Evolutionary conservation across 176 grass and related monocot genomes (phyloP), one percentile per base, ranked within the genome.

Genomic region (Dactylis glomerata): DNA sequence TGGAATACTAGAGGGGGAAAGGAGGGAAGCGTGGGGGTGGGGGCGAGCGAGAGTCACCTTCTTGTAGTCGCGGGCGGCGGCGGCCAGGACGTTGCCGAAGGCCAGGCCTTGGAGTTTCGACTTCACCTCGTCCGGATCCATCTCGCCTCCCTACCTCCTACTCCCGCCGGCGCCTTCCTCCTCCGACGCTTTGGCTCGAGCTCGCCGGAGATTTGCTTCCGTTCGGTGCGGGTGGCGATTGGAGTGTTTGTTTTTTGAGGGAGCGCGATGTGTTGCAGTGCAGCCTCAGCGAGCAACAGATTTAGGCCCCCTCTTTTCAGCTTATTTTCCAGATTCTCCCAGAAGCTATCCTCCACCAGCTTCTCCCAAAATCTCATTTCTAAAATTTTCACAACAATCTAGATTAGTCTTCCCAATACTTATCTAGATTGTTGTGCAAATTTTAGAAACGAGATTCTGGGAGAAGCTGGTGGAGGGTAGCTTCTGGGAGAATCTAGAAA

Each of bases 21-120:
- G 28, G 34, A 31, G 41, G 23, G 32, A 2, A 20, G 0, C 11
- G 7, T 8, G 46, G 37, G 2, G 37, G 27, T 2, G 45, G 24
- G 24, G 3, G 17, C 5, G 80, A 46, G 70, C 1, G 40, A 30
- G 77, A 57, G 28, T 59, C 40, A 98, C 96, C 93, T 98, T 98
- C 75, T 98, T 85, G 87, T 95, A 95, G 84, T 98, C 86, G 78
- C 96, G 92, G 57, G 93, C 93, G 32, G 96, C 96, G 38, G 96
- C 96, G 24, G 89, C 89, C 73, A 98, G 87, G 80, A 94, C 93
- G 81, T 95, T 98, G 36, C 93, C 93, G 65, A 98, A 86, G 37
- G 89, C 89, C 2, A 98, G 86, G 81, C 80, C 88, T n/a, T 93
- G 93, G 23, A 98, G 89, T 63, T 90, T 98, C 46, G 91, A 90